These are phyloP conservation scores for Rhodotorula sp. DNA, from an alignment of 1,284 basidiomycete species.

Conservation along the genomic window DNA sequence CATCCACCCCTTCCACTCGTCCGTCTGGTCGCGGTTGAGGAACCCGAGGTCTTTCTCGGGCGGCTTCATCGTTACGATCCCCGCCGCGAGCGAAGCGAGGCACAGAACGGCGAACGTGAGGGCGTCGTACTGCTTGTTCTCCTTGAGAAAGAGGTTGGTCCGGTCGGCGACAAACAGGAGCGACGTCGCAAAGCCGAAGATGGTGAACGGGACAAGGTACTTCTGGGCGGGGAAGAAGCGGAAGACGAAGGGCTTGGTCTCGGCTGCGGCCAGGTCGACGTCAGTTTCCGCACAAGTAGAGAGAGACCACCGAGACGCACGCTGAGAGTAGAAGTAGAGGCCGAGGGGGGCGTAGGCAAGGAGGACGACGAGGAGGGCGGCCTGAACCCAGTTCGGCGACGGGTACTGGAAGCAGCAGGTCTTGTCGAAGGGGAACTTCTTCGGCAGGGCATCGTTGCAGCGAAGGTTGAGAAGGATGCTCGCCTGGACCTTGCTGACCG, in stretches of 20 bases:
- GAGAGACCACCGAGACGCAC: slow-evolving; percentile 47
- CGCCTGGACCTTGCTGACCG: slow-evolving; percentile 68
- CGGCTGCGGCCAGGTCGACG: slow-evolving; percentile 36
- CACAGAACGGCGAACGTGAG: slow-evolving; percentile 67
- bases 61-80: slow-evolving; percentile 66
- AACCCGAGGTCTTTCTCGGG: slow-evolving; percentile 79
- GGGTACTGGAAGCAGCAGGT: slow-evolving; percentile 81
- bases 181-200: slow-evolving; percentile 66
- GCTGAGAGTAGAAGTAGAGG: slow-evolving; percentile 52
- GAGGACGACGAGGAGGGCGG: slow-evolving; percentile 60
- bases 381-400: slow-evolving; percentile 64
- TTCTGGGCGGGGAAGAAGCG: slow-evolving; percentile 54
- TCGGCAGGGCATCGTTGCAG: slow-evolving; percentile 74
- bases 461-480: slow-evolving; percentile 75
- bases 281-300: neutral
- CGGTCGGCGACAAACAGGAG: slow-evolving; percentile 77
- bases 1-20: slow-evolving; percentile 92
- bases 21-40: slow-evolving; percentile 84
- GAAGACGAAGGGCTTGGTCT: slow-evolving; percentile 46
- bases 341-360: slow-evolving; percentile 63
- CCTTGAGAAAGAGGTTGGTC: slow-evolving; percentile 78
- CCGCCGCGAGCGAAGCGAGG: slow-evolving; percentile 61
- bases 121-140: slow-evolving; percentile 76
- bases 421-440: slow-evolving; percentile 70
- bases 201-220: slow-evolving; percentile 55